Evolutionary conservation across 495 filamentous ascomycete genomes (phyloP), one percentile per base, ranked within the genome.

Genomic region (Aspergillus avenaceus): DNA sequence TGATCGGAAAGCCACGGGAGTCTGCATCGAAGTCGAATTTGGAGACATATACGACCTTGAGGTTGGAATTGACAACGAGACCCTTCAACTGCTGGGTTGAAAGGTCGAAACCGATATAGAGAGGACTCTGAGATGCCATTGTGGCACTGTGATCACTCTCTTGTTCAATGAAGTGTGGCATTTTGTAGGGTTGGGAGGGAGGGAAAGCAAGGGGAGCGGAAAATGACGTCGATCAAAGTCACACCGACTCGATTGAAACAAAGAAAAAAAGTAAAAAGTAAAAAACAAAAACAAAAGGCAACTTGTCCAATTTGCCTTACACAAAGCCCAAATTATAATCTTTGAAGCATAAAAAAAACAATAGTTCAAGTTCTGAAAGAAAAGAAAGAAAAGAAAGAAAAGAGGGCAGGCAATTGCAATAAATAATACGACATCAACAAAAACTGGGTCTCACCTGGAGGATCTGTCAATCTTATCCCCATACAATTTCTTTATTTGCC

Each of bases 51-150:
- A 66, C 68, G 38, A 74, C 70, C 47, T 76, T 73, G n/a, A 76
- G 60, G 19, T 68, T 86, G 8, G 90, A 88, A 34, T 84, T 83
- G 52, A 96, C 85, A 44, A 88, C 85, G 56, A 98, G 81, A 37
- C 87, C 89, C 78, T 98, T 98, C 23, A 97, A 76, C 64, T 96
- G 91, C 69, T 97, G 93, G 49, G 93, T 97, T 22, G 91, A 96
- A 40, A 98, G 86, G 67, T 98, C 92, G 64, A 97, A 92, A 34
- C 92, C 92, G 49, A 97, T 78, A 56, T 96, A 97, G 47, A 95
- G 74, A 12, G 88, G 84, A 14, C 69, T 73, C 38, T 69, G 57
- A 64, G 72, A 75, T 53, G 46, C 29, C 69, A 74, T 77, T 58
- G 23, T 50, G 42, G 29, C 6, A 18, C 24, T 21, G 43, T 8